Evolutionary conservation across 768 basidiomycete genomes (phyloP).

Genomic region (Fistulinella prunicolor): DNA sequence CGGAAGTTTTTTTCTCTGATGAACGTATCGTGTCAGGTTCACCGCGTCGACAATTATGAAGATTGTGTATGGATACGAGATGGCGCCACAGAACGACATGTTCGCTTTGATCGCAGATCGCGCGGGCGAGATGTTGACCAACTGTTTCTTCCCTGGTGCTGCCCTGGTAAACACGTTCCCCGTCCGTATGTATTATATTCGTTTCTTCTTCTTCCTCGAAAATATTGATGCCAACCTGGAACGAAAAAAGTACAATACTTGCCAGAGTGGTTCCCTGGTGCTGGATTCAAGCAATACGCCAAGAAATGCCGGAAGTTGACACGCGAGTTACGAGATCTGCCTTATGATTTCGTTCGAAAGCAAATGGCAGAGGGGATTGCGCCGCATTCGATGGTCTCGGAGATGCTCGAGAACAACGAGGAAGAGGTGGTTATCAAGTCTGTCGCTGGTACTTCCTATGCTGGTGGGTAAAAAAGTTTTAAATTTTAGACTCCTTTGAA

Average conservation of each 20-base stretch:
- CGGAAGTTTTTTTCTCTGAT: too few species aligned
- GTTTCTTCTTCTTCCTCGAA: too few species aligned
- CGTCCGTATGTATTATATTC: slow-evolving; percentile 14
- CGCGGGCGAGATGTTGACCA: slow-evolving; percentile 29
- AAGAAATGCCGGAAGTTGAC: slow-evolving; percentile 15
- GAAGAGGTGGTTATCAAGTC: slow-evolving; percentile 29
- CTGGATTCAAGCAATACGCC: slow-evolving; percentile 26
- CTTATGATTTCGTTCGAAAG: slow-evolving; percentile 17
- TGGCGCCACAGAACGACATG: slow-evolving; percentile 28
- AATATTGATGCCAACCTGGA: background rate
- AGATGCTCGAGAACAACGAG: slow-evolving; percentile 23
- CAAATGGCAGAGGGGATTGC: slow-evolving; percentile 18
- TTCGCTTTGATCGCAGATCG: slow-evolving; percentile 32
- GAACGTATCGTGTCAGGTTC: slow-evolving; percentile 14
- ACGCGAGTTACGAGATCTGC: slow-evolving; percentile 16
- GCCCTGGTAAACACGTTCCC: slow-evolving; percentile 33
- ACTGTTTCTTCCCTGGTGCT: slow-evolving; percentile 30
- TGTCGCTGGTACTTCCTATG: slow-evolving; percentile 32
- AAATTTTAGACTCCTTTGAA: too few species aligned
- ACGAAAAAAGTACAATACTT: slow-evolving; percentile 19
- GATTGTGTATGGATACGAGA: slow-evolving; percentile 37
- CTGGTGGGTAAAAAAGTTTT: too few species aligned
- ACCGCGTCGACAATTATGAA: slow-evolving; percentile 31
- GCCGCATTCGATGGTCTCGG: slow-evolving; percentile 19
- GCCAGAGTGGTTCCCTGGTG: slow-evolving; percentile 32